Conservation (phyloP, 2,329 filamentous ascomycete species). For the Colletotrichum sp. region DNA sequence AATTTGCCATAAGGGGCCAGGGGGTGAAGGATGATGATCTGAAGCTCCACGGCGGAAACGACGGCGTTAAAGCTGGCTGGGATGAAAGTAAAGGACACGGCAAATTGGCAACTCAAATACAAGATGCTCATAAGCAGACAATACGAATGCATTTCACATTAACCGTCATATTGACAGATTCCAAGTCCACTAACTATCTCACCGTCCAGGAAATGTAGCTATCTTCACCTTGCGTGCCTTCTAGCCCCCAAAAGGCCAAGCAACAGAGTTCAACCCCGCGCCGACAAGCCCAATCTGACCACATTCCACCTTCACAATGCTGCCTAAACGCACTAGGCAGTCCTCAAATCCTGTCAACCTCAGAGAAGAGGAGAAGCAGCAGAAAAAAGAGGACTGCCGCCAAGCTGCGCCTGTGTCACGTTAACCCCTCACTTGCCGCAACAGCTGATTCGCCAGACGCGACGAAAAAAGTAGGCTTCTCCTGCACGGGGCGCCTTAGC, state of each 20-base stretch:
- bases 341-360: neutral
- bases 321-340: neutral
- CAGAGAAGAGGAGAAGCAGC: neutral
- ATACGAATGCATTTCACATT: neutral
- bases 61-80: neutral
- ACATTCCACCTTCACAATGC: neutral
- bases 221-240: neutral
- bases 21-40: neutral
- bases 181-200: neutral
- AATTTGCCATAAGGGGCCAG: fast-evolving
- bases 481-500: neutral
- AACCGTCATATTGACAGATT: neutral
- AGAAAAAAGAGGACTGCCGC: neutral
- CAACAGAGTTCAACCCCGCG: too few relatives aligned
- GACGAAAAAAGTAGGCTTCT: neutral
- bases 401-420: neutral
- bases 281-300: neutral
- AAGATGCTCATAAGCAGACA: neutral
- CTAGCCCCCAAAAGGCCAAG: too few relatives aligned
- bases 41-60: neutral
- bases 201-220: neutral
- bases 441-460: neutral
- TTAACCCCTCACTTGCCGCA: neutral
- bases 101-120: neutral
- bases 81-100: neutral